Conservation (phyloP, 2,329 filamentous ascomycete species). For the Ceratocystis diversiconidia region DNA sequence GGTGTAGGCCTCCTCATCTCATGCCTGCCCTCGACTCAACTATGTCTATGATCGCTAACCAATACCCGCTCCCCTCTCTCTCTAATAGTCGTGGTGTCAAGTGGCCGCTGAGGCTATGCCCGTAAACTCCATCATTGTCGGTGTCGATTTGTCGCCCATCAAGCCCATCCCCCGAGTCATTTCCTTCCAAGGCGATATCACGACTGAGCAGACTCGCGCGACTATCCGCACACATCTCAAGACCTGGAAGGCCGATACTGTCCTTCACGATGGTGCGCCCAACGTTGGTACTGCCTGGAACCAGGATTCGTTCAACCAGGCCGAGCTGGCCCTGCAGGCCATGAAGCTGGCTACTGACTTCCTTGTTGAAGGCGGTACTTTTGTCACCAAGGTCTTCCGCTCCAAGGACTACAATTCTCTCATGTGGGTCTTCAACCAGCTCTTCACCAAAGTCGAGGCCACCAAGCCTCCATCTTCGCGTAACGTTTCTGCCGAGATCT, state of each 20-base stretch:
- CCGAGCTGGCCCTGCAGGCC: slow-evolving; percentile 77
- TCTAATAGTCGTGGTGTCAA: slow-evolving; percentile 72
- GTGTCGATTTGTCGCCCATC: slow-evolving; percentile 87
- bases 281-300: slow-evolving; percentile 98
- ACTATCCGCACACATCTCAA: slow-evolving; percentile 84
- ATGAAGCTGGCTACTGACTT: slow-evolving; percentile 94
- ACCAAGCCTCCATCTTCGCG: slow-evolving; percentile 92
- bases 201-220: slow-evolving; percentile 85
- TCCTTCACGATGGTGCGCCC: slow-evolving; percentile 90
- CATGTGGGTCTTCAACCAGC: slow-evolving; percentile 93
- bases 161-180: slow-evolving; percentile 91
- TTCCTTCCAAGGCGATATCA: slow-evolving; percentile 95
- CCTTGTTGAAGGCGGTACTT: slow-evolving; percentile 72
- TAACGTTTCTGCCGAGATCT: slow-evolving; percentile 96
- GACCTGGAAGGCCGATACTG: slow-evolving; percentile 89
- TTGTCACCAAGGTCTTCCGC: slow-evolving; percentile 94
- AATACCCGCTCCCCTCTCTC: not conserved
- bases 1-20: slow-evolving; percentile 45
- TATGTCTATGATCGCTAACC: slow-evolving; percentile 21
- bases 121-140: slow-evolving; percentile 73
- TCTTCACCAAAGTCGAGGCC: slow-evolving; percentile 89
- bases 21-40: not conserved
- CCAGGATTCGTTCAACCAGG: slow-evolving; percentile 96
- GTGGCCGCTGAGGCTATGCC: slow-evolving; percentile 95
- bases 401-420: slow-evolving; percentile 94